Evolutionary conservation across 1,139 yeast genomes (phyloP).

Genomic region (Citeromyces siamensis): DNA sequence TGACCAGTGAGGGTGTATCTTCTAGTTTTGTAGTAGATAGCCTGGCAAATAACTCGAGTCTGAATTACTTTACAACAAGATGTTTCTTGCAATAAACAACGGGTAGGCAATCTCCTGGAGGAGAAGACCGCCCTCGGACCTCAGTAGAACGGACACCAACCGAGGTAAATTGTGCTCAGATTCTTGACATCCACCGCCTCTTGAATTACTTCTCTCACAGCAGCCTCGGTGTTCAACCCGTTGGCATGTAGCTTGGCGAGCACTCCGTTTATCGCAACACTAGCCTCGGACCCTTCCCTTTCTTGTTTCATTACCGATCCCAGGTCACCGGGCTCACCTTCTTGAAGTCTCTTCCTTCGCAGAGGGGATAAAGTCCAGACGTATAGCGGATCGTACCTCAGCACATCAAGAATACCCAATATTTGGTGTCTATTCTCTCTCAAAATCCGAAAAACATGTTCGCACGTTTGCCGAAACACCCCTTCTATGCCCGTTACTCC

Average conservation of each 20-base stretch:
- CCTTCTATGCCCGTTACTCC: constrained; percentile 81
- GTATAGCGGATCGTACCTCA: constrained; percentile 87
- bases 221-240: constrained; percentile 73
- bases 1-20: too few species aligned
- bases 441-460: constrained; percentile 58
- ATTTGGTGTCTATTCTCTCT: constrained; percentile 59
- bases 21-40: too few species aligned
- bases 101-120: too few species aligned
- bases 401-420: constrained; percentile 70
- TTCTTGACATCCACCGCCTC: constrained; percentile 63
- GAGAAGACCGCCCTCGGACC: too few species aligned
- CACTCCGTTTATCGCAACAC: constrained; percentile 64
- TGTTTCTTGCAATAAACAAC: too few species aligned
- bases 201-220: constrained; percentile 66
- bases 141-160: constrained; percentile 61
- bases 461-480: constrained; percentile 58
- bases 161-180: constrained; percentile 66
- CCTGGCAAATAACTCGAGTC: too few species aligned
- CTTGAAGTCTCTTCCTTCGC: constrained; percentile 43
- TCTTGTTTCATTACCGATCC: constrained; percentile 5
- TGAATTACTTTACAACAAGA: too few species aligned
- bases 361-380: constrained; percentile 80
- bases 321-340: constrained; percentile 12
- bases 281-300: constrained; percentile 63
- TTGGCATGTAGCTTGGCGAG: constrained; percentile 53